A percentile compares a stretch with the other conserved stretches of the same genome.
These are phyloP conservation scores for Daedaleopsis nitida DNA, from an alignment of 768 basidiomycete genomes.

Conservation along the genomic window DNA sequence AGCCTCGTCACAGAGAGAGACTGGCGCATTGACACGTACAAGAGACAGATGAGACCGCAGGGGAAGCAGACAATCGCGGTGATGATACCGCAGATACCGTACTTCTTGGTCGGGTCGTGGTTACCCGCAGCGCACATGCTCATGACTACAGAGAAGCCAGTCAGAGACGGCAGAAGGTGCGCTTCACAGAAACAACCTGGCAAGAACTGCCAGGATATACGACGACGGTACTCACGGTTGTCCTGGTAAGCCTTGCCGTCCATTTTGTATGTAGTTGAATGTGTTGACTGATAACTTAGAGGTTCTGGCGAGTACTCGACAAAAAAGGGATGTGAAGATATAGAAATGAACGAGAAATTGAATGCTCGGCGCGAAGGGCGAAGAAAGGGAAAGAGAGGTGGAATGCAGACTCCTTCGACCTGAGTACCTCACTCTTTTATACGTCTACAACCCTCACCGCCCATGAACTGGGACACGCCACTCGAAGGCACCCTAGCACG, in stretches of 20 bases:
- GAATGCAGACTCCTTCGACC: too few species aligned
- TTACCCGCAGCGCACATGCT: conserved; percentile 32
- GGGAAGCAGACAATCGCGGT: conserved; percentile 32
- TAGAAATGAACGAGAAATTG: not conserved
- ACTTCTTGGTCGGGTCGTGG: conserved; percentile 29
- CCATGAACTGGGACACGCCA: too few species aligned
- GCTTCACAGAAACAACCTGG: not conserved
- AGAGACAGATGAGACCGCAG: conserved; percentile 17
- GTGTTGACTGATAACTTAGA: not conserved
- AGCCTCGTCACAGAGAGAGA: not conserved
- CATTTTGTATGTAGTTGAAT: not conserved
- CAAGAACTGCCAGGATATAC: not conserved
- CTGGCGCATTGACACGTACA: conserved; percentile 7
- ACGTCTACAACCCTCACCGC: too few species aligned
- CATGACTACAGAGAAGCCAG: not conserved
- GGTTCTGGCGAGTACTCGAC: not conserved
- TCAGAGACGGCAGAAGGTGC: not conserved
- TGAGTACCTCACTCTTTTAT: too few species aligned
- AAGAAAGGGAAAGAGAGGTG: too few species aligned
- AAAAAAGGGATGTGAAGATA: not conserved
- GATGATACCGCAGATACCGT: conserved; percentile 34
- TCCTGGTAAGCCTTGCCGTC: not conserved
- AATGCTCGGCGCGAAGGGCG: too few species aligned
- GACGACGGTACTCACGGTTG: not conserved
- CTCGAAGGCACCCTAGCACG: too few species aligned